Base-by-base conservation (phyloP, 345 rosid genomes). In the Microthlaspi erraticum region DNA sequence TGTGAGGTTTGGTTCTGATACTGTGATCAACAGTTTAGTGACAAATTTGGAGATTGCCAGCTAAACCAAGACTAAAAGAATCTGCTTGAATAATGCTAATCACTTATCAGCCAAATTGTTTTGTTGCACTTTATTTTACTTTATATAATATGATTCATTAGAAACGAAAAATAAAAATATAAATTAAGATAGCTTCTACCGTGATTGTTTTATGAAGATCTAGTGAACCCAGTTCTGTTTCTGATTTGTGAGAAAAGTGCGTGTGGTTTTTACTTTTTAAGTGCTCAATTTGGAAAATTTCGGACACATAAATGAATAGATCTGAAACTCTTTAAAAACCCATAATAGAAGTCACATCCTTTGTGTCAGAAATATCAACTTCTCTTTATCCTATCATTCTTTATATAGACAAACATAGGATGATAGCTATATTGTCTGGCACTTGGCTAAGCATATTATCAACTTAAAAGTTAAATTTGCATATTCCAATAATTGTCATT, bases 1-100 rank as follows among this genome's bases (percentile, higher is more conserved):
- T 71, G 45, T 41, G 60, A n/a, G n/a, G 56, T 14, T 72, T 63
- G 20, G 41, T 72, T 48, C 32, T 65, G 60, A 73, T 50, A 36
- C 49, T 50, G 5, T 65, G 52, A 55, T 23, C 32, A 31, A 33
- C 41, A 20, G 14, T 34, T 20, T 34, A 36, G 20, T 56, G 51
- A 55, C 12, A 11, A n/a, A 14, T 3, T 41, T n/a, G 51, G 42
- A 55, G 1, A 19, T 38, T 42, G 26, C 4, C 13, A 60, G 51
- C 42, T 56, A 64, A 57, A 20, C 38, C 17, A 46, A 46, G 10
- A 46, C 7, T 41, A 29, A 3, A 23, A 17, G 12, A 16, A 26
- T 39, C 13, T 39, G 12, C 13, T 66, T 49, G 20, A 48, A 12
- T 45, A 18, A n/a, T n/a, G n/a, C 29, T 26, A 26, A 26, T 10